Conservation (phyloP, 371 early-diverging fungal genomes). For the Mortierella sp. region DNA sequence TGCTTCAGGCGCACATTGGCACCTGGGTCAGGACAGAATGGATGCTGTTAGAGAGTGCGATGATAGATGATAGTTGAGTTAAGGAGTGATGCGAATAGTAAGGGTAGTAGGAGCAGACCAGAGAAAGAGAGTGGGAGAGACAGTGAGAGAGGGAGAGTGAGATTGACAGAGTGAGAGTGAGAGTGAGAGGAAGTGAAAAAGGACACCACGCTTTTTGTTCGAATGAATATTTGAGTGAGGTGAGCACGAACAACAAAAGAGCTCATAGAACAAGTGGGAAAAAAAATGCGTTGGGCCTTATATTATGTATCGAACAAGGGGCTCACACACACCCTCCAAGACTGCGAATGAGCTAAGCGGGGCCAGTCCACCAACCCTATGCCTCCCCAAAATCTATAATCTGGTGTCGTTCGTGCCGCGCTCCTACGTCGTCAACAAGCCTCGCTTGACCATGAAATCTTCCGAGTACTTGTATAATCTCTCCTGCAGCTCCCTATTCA, state of each 20-base stretch:
- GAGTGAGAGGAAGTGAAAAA: too few species aligned
- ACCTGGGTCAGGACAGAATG: too few species aligned
- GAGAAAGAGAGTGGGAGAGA: background rate
- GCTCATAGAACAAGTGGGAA: background rate
- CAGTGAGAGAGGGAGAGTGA: too few species aligned
- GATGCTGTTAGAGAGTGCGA: too few species aligned
- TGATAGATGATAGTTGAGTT: too few species aligned
- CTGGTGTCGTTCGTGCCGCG: too few species aligned
- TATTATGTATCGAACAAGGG: background rate
- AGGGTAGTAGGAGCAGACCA: background rate
- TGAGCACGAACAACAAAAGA: too few species aligned
- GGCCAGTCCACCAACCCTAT: background rate
- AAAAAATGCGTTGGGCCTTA: background rate
- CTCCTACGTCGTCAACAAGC: slow-evolving; percentile 8
- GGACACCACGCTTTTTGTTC: too few species aligned
- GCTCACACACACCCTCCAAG: background rate
- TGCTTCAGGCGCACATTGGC: too few species aligned
- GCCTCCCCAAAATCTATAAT: background rate
- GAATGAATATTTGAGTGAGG: too few species aligned
- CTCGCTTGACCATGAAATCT: slow-evolving; percentile 41
- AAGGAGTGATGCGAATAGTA: background rate
- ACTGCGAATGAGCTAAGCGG: background rate
- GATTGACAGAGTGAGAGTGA: too few species aligned
- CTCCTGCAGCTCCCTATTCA: slow-evolving; percentile 44
- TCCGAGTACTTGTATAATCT: slow-evolving; percentile 43